Evolutionary conservation across 73 alveolate genomes (phyloP).

Genomic region (Paraurostyla sp.): DNA sequence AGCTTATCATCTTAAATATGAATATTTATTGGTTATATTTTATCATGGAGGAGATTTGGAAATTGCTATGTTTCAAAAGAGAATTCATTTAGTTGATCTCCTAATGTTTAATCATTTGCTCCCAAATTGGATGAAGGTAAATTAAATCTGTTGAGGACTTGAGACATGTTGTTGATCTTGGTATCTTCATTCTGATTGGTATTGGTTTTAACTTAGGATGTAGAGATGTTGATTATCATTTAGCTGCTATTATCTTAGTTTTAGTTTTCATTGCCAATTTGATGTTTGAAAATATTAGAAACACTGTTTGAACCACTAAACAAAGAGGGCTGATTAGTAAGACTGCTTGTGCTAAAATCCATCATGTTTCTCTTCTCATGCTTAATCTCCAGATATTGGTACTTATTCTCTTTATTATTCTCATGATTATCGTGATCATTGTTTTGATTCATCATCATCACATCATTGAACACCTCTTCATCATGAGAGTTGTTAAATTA

Average conservation of each 20-base stretch:
- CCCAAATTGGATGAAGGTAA: neutral
- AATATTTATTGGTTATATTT: neutral
- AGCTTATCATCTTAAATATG: neutral
- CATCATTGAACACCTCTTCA: too few relatives aligned
- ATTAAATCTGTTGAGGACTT: neutral
- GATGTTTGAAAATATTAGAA: neutral
- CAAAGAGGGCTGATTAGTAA: neutral
- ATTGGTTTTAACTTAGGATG: neutral
- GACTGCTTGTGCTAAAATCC: neutral
- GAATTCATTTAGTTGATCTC: neutral
- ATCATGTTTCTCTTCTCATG: too few relatives aligned
- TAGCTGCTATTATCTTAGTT: neutral
- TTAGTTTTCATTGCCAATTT: neutral
- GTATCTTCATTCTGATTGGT: neutral
- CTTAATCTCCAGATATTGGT: too few relatives aligned
- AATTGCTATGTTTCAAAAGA: constrained; percentile 12
- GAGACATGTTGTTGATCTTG: neutral
- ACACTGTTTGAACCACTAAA: neutral
- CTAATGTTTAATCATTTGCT: neutral
- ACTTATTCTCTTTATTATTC: too few relatives aligned
- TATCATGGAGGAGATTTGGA: neutral
- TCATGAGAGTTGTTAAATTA: too few relatives aligned
- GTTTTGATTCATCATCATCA: too few relatives aligned
- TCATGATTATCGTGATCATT: too few relatives aligned
- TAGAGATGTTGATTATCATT: neutral